A percentile compares a stretch with the other conserved stretches of the same genome.
These are phyloP conservation scores for Nepenthes gracilis DNA, from an alignment of 148 eudicot genomes.

Conservation along the genomic window DNA sequence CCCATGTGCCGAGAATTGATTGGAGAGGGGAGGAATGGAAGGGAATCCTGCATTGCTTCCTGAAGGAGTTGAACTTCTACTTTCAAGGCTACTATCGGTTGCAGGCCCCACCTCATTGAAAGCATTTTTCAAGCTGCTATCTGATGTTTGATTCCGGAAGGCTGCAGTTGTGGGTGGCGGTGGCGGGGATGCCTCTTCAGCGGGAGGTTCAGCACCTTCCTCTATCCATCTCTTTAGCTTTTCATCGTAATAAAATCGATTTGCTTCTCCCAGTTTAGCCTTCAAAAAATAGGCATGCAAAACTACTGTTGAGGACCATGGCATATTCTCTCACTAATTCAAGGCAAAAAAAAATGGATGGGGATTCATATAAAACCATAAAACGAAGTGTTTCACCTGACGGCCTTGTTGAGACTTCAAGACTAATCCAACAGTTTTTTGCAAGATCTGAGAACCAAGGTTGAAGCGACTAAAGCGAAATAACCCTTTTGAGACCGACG, in stretches of 20 bases:
- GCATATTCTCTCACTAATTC: background rate
- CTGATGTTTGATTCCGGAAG: constrained; percentile 50
- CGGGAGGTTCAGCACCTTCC: constrained; percentile 80
- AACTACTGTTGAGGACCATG: too few relatives aligned
- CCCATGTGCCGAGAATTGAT: constrained; percentile 86
- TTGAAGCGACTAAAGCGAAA: constrained; percentile 71
- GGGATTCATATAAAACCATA: background rate
- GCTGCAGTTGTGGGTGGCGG: constrained; percentile 70
- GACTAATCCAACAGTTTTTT: constrained; percentile 83
- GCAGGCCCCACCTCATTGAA: constrained; percentile 25
- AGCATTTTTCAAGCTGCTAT: constrained; percentile 42
- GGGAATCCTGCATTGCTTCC: constrained; percentile 63
- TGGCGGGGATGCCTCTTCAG: constrained; percentile 66
- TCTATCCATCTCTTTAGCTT: constrained; percentile 97
- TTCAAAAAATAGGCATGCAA: constrained; percentile 1
- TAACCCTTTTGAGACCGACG: constrained; percentile 26
- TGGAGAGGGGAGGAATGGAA: constrained; percentile 59
- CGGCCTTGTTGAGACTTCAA: constrained; percentile 72
- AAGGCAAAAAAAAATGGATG: background rate
- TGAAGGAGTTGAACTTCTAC: constrained; percentile 26
- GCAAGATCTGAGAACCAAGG: constrained; percentile 65
- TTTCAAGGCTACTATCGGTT: constrained; percentile 32
- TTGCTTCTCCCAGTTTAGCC: constrained; percentile 89
- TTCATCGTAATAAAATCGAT: constrained; percentile 85
- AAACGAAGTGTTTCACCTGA: constrained; percentile 37